Percentiles rank a stretch among this genome's conserved stretches.
Evolutionary conservation across 257 asterid species (phyloP).

Genomic region (Nicotiana noctiflora): DNA sequence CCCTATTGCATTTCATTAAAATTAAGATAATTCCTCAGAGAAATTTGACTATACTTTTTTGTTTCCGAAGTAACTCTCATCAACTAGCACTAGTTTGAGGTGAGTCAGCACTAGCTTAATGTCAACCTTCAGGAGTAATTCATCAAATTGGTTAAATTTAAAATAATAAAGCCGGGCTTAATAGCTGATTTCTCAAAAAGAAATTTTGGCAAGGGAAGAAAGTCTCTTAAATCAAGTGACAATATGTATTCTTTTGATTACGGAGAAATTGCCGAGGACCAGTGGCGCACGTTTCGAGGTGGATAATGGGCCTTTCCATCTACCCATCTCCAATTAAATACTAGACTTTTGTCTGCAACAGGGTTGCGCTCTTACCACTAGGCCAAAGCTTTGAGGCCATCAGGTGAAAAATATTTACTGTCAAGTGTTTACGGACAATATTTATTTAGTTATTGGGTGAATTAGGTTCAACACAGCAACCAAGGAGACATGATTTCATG

Average conservation of each 20-base stretch:
- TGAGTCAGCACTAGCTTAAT: no score
- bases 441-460: not conserved
- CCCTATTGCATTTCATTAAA: no score
- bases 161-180: not conserved
- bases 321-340: no score
- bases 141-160: no score
- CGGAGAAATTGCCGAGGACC: not conserved
- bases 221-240: not conserved
- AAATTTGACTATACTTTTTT: no score
- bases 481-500: not conserved
- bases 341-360: not conserved
- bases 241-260: not conserved
- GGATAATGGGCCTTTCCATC: no score
- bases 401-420: not conserved
- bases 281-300: no score
- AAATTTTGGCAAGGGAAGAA: not conserved
- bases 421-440: not conserved
- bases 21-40: no score
- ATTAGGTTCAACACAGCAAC: not conserved
- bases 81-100: no score
- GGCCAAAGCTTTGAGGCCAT: not conserved
- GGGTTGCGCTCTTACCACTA: not conserved
- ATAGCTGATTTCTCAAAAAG: not conserved
- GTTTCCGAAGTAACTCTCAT: no score
- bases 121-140: no score